Evolutionary conservation across 2,329 filamentous ascomycete species (phyloP).

Genomic region (Alternaria triticimaculans): DNA sequence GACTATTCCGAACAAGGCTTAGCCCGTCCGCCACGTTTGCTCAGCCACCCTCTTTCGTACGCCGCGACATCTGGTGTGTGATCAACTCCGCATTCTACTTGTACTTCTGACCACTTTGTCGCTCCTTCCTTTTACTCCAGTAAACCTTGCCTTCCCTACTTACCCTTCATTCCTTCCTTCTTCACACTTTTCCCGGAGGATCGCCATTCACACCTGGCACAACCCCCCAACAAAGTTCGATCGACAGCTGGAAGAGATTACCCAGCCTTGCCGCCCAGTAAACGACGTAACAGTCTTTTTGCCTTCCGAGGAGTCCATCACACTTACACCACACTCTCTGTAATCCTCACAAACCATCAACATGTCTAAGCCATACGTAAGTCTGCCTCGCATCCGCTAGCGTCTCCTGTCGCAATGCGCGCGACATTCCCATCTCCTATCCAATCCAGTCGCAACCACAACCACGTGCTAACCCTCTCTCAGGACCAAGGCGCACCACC

Average conservation of each 20-base stretch:
- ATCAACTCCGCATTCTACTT: conserved; percentile 6
- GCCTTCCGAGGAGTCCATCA: not conserved
- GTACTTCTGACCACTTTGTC: not conserved
- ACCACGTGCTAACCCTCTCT: conserved; percentile 7
- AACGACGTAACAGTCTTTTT: conserved; percentile 1
- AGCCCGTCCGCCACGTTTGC: conserved; percentile 9
- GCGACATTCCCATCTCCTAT: not conserved
- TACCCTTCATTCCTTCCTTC: not conserved
- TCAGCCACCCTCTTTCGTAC: conserved; percentile 17
- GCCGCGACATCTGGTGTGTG: conserved; percentile 18
- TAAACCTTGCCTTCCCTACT: not conserved
- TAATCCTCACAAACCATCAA: not conserved
- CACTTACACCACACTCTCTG: not conserved
- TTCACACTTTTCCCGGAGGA: not conserved
- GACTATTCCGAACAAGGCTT: not conserved
- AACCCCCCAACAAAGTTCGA: not conserved
- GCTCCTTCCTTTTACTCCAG: not conserved
- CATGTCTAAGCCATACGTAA: conserved; percentile 13
- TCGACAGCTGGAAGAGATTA: conserved; percentile 6
- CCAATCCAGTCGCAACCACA: not conserved
- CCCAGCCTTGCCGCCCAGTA: conserved; percentile 9
- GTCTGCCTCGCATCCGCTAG: not conserved
- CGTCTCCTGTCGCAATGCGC: not conserved
- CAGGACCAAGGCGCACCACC: conserved; percentile 42
- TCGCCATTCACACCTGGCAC: not conserved